phyloP scores from a whole-genome alignment of 83 land plant genomes.

The Picea engelmannii region DNA sequence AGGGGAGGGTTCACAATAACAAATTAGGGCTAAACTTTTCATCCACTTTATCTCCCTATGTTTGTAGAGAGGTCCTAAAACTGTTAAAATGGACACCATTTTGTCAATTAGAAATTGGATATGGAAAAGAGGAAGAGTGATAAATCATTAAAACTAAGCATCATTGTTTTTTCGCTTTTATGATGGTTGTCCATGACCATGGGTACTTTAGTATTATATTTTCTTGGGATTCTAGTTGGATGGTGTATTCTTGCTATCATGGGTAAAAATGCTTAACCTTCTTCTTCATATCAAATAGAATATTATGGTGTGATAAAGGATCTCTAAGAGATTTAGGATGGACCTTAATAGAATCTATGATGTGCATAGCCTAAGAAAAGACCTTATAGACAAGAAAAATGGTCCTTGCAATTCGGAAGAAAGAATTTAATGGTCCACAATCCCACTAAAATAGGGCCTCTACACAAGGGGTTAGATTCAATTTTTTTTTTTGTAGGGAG shows the following conservation, averaged over 20 bases:
- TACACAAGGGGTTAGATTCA: too few relatives aligned
- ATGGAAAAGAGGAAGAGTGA: background rate
- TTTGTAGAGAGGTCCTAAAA: too few relatives aligned
- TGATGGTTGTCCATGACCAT: background rate
- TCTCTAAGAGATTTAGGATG: background rate
- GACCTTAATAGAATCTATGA: too few relatives aligned
- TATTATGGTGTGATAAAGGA: background rate
- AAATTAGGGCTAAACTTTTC: too few relatives aligned
- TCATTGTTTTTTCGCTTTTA: background rate
- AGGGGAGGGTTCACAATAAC: too few relatives aligned
- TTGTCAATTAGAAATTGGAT: background rate
- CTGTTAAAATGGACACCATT: background rate
- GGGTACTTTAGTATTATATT: slow-evolving; percentile 17
- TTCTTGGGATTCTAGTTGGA: slow-evolving; percentile 14
- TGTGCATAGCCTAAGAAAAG: too few relatives aligned
- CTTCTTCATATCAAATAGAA: background rate
- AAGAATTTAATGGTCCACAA: too few relatives aligned
- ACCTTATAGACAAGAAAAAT: background rate
- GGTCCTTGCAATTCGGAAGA: background rate
- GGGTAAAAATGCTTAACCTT: slow-evolving; percentile 5
- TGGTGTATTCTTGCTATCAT: slow-evolving; percentile 22
- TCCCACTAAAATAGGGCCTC: too few relatives aligned
- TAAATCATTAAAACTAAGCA: background rate
- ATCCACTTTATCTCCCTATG: too few relatives aligned
- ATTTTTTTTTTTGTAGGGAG: too few relatives aligned